Percentiles rank a stretch among this genome's conserved stretches.
phyloP scores from a whole-genome alignment of 108 stramenopile genomes.

The Fragilaria crotonensis region DNA sequence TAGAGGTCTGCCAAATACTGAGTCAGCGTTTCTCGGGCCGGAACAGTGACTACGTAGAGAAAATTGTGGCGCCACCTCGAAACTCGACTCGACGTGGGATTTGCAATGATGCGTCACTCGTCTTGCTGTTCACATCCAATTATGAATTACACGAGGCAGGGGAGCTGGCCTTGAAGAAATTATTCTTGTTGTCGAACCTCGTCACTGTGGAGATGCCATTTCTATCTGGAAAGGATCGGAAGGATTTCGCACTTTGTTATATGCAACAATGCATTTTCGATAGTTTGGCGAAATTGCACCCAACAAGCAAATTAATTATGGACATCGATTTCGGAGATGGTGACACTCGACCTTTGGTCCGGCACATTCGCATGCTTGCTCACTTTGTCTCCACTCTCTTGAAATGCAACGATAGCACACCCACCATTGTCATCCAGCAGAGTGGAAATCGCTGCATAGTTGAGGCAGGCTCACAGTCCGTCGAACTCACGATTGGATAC shows the following conservation, averaged over 20 bases:
- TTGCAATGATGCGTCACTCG: conserved; percentile 25
- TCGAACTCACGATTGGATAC: conserved; percentile 22
- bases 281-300: neutral
- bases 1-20: conserved; percentile 35
- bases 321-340: conserved; percentile 30
- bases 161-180: conserved; percentile 20
- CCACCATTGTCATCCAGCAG: too few species aligned
- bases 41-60: conserved; percentile 15
- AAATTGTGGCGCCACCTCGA: conserved; percentile 13
- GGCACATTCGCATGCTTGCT: conserved; percentile 41
- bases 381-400: conserved; percentile 27
- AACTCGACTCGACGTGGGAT: conserved; percentile 44
- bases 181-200: conserved; percentile 39
- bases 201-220: conserved; percentile 22
- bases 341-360: conserved; percentile 47
- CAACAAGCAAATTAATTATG: conserved; percentile 13
- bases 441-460: too few species aligned
- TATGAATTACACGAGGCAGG: conserved; percentile 28
- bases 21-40: conserved; percentile 53
- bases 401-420: too few species aligned
- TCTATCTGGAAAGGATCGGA: conserved; percentile 31
- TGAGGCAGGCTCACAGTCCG: neutral
- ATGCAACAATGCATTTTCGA: conserved; percentile 26
- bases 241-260: conserved; percentile 33
- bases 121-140: conserved; percentile 55